Conservation (phyloP, 148 eudicot genomes). For the Heliosperma pusillum region DNA sequence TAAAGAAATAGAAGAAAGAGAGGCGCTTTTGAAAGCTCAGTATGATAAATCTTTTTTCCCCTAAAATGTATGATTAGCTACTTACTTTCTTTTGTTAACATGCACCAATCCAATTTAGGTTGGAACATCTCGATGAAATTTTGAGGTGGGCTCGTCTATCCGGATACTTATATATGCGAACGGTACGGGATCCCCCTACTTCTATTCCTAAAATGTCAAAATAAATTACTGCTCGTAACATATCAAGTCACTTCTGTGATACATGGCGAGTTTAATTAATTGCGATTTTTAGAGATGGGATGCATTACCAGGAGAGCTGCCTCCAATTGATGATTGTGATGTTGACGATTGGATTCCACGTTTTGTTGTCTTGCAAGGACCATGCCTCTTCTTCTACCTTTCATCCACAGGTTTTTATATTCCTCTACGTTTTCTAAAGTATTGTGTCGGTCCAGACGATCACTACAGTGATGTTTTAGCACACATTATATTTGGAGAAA, state of each 20-base stretch:
- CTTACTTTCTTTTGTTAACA: neutral
- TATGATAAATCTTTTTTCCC: constrained; percentile 28
- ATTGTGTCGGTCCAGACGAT: neutral
- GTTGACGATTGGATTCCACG: constrained; percentile 98
- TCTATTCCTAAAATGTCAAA: neutral
- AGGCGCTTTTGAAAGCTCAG: constrained; percentile 85
- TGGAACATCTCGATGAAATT: constrained; percentile 78
- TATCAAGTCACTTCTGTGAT: neutral
- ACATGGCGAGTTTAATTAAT: neutral
- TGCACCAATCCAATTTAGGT: constrained; percentile 35
- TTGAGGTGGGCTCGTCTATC: constrained; percentile 68
- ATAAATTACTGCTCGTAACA: neutral
- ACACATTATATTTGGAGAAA: neutral
- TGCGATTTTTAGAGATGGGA: constrained; percentile 67
- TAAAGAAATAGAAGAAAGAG: constrained; percentile 74
- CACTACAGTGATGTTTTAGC: neutral
- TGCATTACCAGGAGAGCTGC: constrained; percentile 92
- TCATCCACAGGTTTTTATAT: constrained; percentile 55
- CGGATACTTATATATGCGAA: constrained; percentile 69
- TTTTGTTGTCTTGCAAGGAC: constrained; percentile 82
- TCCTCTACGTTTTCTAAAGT: neutral
- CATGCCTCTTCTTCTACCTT: constrained; percentile 70
- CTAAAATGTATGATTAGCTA: neutral
- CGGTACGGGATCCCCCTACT: constrained; percentile 38
- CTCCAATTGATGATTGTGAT: constrained; percentile 80